Percentiles rank a stretch among this genome's conserved stretches.
phyloP scores from a whole-genome alignment of 2,329 filamentous ascomycete species.

The Lachnum nothofagi region DNA sequence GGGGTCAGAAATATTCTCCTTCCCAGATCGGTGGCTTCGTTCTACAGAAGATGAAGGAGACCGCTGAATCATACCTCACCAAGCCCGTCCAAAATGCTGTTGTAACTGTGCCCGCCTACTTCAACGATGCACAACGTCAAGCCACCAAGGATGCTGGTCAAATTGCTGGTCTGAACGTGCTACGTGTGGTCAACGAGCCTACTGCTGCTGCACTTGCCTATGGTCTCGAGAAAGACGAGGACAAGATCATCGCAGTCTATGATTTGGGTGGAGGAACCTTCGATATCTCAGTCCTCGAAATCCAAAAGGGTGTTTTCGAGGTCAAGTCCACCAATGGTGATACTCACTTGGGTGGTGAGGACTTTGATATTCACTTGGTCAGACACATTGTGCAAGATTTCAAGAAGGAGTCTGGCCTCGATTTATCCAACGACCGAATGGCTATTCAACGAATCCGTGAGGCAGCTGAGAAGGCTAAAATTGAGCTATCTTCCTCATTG shows the following conservation, averaged over 20 bases:
- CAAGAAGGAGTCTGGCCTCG: slow-evolving; percentile 91
- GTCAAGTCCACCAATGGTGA: slow-evolving; percentile 99
- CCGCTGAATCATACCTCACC: slow-evolving; percentile 85
- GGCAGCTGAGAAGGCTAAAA: slow-evolving; percentile 98
- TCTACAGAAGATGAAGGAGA: slow-evolving; percentile 99
- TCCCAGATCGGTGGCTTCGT: slow-evolving; percentile 98
- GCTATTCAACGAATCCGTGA: slow-evolving; percentile 98
- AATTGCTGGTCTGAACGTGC: slow-evolving; percentile 91
- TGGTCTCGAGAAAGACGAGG: slow-evolving; percentile 89
- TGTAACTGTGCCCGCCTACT: slow-evolving; percentile 95
- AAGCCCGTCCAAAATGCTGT: slow-evolving; percentile 93
- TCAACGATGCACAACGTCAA: slow-evolving; percentile 97
- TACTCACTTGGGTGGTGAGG: slow-evolving; percentile 95
- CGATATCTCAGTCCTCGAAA: slow-evolving; percentile 96
- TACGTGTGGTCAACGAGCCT: slow-evolving; percentile 96
- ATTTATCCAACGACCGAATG: slow-evolving; percentile 90
- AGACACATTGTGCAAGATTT: slow-evolving; percentile 91
- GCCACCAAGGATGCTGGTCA: slow-evolving; percentile 97
- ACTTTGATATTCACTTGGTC: slow-evolving; percentile 93
- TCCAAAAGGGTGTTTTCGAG: slow-evolving; percentile 96
- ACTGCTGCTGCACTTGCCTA: slow-evolving; percentile 94
- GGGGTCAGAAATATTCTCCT: slow-evolving; percentile 91
- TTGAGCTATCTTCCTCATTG: slow-evolving; percentile 89
- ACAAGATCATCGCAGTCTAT: slow-evolving; percentile 89
- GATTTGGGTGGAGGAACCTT: slow-evolving; percentile 98